Conservation (phyloP, 2,329 filamentous ascomycete genomes). For the Stenocarpella maydis region DNA sequence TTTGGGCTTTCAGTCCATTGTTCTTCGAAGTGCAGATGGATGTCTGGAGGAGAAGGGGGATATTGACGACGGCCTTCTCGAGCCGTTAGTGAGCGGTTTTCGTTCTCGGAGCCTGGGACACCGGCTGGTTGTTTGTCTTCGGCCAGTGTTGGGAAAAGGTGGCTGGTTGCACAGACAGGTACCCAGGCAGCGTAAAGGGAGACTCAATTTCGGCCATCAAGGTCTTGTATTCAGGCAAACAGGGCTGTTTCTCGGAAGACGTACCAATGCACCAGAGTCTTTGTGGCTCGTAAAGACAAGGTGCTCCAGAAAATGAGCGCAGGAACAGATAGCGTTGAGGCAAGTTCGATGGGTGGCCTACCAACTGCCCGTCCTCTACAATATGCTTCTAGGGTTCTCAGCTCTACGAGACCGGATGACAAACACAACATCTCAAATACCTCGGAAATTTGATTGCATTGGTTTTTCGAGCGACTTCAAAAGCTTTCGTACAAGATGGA, state of each 20-base stretch:
- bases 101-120: not conserved
- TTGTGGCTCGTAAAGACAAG: not conserved
- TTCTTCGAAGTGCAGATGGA: not conserved
- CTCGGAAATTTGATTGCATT: not conserved
- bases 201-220: not conserved
- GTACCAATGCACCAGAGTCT: not conserved
- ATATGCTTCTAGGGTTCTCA: not conserved
- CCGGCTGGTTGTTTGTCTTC: not conserved
- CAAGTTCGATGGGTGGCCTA: not conserved
- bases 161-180: not conserved
- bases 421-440: not conserved
- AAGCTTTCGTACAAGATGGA: not conserved
- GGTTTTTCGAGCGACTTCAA: not conserved
- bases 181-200: too few species aligned
- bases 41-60: not conserved
- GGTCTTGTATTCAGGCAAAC: not conserved
- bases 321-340: not conserved
- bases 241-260: not conserved
- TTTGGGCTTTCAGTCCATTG: not conserved
- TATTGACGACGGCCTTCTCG: not conserved
- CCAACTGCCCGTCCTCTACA: not conserved
- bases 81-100: not conserved
- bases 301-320: not conserved
- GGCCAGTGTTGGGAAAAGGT: not conserved
- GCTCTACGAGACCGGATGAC: not conserved